Conservation (phyloP, 208 protist genomes). For the Acanthamoeba quina region DNA sequence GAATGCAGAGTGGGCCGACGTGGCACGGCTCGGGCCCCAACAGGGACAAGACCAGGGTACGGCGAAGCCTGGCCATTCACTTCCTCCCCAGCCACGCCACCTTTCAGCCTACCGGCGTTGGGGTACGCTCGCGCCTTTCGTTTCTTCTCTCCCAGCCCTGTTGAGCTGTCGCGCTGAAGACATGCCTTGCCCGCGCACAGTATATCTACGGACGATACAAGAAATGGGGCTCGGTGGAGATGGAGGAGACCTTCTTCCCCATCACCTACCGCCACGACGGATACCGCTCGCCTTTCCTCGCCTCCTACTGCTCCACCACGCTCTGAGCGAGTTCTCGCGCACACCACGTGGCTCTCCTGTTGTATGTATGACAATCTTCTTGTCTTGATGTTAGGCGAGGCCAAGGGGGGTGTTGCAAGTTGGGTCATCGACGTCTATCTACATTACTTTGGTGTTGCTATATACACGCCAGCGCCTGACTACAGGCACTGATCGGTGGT, state of each 20-base stretch:
- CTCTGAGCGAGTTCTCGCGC: not conserved
- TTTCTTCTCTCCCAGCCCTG: not conserved
- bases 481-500: not conserved
- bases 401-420: too few relatives aligned
- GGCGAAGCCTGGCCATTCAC: slow-evolving; percentile 65
- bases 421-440: too few relatives aligned
- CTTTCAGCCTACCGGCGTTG: slow-evolving; percentile 47
- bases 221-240: slow-evolving; percentile 23
- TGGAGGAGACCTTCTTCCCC: slow-evolving; percentile 80
- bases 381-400: too few relatives aligned
- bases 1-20: not conserved
- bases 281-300: slow-evolving; percentile 76
- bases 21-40: slow-evolving; percentile 71
- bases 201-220: slow-evolving; percentile 81
- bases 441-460: too few relatives aligned
- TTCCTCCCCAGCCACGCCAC: slow-evolving; percentile 8
- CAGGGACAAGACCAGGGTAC: not conserved
- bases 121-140: not conserved
- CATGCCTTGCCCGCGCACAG: not conserved
- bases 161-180: not conserved
- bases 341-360: too few relatives aligned
- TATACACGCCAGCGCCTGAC: too few relatives aligned
- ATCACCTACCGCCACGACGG: slow-evolving; percentile 71
- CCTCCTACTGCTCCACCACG: not conserved
- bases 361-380: too few relatives aligned